Conservation (phyloP, 1,284 basidiomycete species). For the Tylopilus orsonianus region DNA sequence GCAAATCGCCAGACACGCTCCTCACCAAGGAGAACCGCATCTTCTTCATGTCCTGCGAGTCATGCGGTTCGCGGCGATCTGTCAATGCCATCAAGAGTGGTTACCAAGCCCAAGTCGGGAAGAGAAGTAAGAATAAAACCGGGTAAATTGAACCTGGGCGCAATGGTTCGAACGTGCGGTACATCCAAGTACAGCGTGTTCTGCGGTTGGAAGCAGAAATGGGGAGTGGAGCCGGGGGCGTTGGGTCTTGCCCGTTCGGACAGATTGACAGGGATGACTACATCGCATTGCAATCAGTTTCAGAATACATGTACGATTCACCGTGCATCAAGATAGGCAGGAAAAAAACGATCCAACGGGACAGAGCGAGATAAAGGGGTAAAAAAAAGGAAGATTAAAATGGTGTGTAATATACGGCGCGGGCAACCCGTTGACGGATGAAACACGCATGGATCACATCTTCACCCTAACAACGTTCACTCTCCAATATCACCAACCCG, state of each 20-base stretch:
- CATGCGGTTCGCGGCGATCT: constrained; percentile 88
- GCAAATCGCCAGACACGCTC: constrained; percentile 97
- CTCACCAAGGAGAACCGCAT: constrained; percentile 98
- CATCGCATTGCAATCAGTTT: constrained; percentile 20
- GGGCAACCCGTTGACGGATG: not conserved
- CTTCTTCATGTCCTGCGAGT: constrained; percentile 98
- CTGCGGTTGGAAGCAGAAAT: constrained; percentile 7
- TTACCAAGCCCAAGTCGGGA: constrained; percentile 96
- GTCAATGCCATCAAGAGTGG: constrained; percentile 98
- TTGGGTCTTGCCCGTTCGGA: constrained; percentile 5
- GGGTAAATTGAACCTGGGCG: constrained; percentile 15
- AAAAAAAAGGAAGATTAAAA: constrained; percentile 17
- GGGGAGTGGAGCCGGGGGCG: not conserved
- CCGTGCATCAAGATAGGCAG: constrained; percentile 13
- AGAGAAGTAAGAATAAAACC: constrained; percentile 63
- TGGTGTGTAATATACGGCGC: constrained; percentile 18
- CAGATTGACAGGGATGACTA: constrained; percentile 10
- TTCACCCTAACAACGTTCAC: constrained; percentile 19
- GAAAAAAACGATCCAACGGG: not conserved
- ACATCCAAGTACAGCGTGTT: not conserved
- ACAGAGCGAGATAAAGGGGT: constrained; percentile 17
- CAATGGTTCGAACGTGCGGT: not conserved
- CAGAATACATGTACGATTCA: constrained; percentile 23
- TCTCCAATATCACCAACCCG: constrained; percentile 61
- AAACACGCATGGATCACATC: constrained; percentile 6